Percentiles rank a stretch among this genome's conserved stretches.
phyloP scores from a whole-genome alignment of 2,329 filamentous ascomycete species.

The Stagonosporopsis cucurbitacearum region DNA sequence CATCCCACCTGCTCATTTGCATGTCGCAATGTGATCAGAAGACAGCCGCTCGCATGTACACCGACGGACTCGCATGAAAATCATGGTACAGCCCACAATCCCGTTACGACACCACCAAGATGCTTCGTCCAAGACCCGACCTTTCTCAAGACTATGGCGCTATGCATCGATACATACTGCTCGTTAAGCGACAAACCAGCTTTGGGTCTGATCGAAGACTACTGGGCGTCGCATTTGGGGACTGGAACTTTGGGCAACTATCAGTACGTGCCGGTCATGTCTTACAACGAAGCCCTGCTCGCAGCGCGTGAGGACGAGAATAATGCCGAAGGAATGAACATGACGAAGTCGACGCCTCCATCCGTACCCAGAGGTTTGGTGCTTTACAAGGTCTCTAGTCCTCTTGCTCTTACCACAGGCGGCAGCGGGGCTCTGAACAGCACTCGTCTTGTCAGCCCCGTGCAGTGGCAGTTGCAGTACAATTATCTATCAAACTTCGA shows the following conservation, averaged over 20 bases:
- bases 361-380: background rate
- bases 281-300: background rate
- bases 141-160: slow-evolving; percentile 35
- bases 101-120: slow-evolving; percentile 15
- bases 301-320: background rate
- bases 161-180: slow-evolving; percentile 34
- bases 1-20: slow-evolving; percentile 26
- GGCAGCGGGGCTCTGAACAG: background rate
- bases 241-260: slow-evolving; percentile 17
- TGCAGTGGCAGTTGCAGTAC: background rate
- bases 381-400: background rate
- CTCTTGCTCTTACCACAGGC: background rate
- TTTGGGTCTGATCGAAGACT: slow-evolving; percentile 21
- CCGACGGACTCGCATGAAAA: background rate
- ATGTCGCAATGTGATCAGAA: slow-evolving; percentile 20
- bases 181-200: slow-evolving; percentile 11
- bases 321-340: background rate
- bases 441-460: background rate
- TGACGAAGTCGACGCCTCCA: background rate
- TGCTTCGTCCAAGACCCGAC: slow-evolving; percentile 27
- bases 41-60: background rate
- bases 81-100: background rate
- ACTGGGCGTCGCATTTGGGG: slow-evolving; percentile 23
- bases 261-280: slow-evolving; percentile 11
- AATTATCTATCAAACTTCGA: background rate